Base-by-base conservation (phyloP, 352 stramenopile genomes). In the Globisporangium heterothallicum region DNA sequence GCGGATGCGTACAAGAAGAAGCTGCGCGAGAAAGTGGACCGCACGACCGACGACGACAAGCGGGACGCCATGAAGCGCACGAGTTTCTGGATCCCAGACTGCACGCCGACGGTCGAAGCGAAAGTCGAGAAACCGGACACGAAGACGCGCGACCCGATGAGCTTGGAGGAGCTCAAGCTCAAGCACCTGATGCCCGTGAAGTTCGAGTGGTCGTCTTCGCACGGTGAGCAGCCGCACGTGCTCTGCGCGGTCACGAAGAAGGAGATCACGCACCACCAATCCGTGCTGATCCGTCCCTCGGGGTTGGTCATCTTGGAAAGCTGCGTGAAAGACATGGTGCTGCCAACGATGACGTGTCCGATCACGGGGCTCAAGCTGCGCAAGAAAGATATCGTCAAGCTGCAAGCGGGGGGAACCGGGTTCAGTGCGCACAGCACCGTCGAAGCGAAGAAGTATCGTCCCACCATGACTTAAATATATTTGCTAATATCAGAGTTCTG, bases 101-200 rank as follows among this genome's bases (percentile, higher is more conserved):
- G 78, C 58, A 91, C 84, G 13, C 84, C 84, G 4, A 69, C 51
- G 42, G 67, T 78, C 19, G 72, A 86, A 27, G 53, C 30, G 6
- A 76, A 56, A 24, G 56, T 91, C 40, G 64, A 64, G 22, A 72
- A 75, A 21, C 84, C 84, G 0, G 81, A 92, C 58, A 77, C 65
- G 6, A 84, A 84, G 60, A 92, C 84, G 1, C 66, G 71, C 35
- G 84, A 94, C 47, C 84, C 84, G 14, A 94, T 94, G 84, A 88
- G 78, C 67, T 61, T 81, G 16, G 76, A 89, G 13, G 64, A 78
- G 46, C 78, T 94, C 65, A 92, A 91, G 62, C 73, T 92, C 56
- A 94, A 94, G 55, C 79, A 94, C 52, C 59, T 94, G 25, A 89
- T 94, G 81, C 84, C 84, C 0, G 68, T 91, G 50, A 89, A 94